Percentiles rank a stretch among this genome's conserved stretches.
Conservation (phyloP, 306 rosid genomes). For the Notholithocarpus densiflorus region DNA sequence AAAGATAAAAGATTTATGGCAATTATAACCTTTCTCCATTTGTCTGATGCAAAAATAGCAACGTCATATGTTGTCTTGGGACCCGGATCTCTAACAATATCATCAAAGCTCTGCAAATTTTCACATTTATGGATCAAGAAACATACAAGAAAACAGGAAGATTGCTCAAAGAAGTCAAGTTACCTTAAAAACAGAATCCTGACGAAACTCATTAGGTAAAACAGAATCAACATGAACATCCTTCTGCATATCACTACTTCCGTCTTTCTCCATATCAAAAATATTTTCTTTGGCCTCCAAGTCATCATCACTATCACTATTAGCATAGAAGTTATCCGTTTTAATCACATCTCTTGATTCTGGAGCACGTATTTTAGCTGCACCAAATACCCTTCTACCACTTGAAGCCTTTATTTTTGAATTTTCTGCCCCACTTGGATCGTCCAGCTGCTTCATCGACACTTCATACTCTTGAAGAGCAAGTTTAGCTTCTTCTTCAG, state of each 20-base stretch:
- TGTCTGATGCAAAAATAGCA: constrained; percentile 67
- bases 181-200: constrained; percentile 70
- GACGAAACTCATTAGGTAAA: constrained; percentile 29
- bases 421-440: constrained; percentile 45
- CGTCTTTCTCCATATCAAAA: constrained; percentile 20
- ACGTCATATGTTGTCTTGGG: constrained; percentile 79
- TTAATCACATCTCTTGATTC: constrained; percentile 42
- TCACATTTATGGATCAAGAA: constrained; percentile 26
- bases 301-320: constrained; percentile 76
- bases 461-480: constrained; percentile 65
- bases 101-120: constrained; percentile 54
- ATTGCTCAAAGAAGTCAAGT: constrained; percentile 1
- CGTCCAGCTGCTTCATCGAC: constrained; percentile 57
- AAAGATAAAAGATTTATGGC: neutral
- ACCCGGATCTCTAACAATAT: constrained; percentile 60
- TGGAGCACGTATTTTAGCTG: constrained; percentile 42
- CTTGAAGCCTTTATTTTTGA: constrained; percentile 34
- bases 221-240: constrained; percentile 30
- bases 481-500: constrained; percentile 74
- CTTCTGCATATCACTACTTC: constrained; percentile 29
- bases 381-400: constrained; percentile 84
- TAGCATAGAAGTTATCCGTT: constrained; percentile 46
- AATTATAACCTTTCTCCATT: constrained; percentile 70
- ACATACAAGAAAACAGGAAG: neutral
- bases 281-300: constrained; percentile 28